phyloP scores from a whole-genome alignment of 768 basidiomycete species.

The Suillus sp. region DNA sequence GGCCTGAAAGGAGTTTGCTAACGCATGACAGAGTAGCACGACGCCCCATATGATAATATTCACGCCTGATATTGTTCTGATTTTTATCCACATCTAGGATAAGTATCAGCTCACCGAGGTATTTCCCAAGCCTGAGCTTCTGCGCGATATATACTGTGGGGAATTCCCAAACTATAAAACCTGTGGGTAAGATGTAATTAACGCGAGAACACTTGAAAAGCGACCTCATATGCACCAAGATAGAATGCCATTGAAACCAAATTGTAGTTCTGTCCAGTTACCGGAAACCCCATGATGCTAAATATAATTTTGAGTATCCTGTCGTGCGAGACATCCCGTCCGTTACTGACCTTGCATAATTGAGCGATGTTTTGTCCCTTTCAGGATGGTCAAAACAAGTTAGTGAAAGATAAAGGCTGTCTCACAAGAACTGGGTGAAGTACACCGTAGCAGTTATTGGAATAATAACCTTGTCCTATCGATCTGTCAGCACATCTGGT shows the following conservation, averaged over 20 bases:
- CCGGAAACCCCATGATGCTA: slow-evolving; percentile 36
- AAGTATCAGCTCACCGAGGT: slow-evolving; percentile 32
- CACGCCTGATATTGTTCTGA: slow-evolving; percentile 22
- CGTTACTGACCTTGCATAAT: slow-evolving; percentile 39
- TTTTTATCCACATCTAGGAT: neutral
- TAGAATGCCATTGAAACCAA: slow-evolving; percentile 64
- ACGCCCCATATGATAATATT: slow-evolving; percentile 45
- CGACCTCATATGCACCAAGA: slow-evolving; percentile 39
- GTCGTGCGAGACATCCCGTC: neutral
- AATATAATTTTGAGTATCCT: slow-evolving; percentile 4
- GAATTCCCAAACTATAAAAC: slow-evolving; percentile 41
- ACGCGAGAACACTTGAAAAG: neutral
- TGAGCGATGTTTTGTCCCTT: slow-evolving; percentile 45
- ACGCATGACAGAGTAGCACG: slow-evolving; percentile 38
- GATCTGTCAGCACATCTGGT: neutral
- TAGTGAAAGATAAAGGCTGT: neutral
- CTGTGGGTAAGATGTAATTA: slow-evolving; percentile 17
- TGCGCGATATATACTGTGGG: slow-evolving; percentile 44
- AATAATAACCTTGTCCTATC: slow-evolving; percentile 39
- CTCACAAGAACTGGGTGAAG: slow-evolving; percentile 42
- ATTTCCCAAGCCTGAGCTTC: slow-evolving; percentile 39
- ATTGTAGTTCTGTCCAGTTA: slow-evolving; percentile 51
- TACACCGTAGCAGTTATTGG: slow-evolving; percentile 43
- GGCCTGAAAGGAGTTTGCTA: slow-evolving; percentile 33
- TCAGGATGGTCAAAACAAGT: neutral